These are phyloP conservation scores for Gamarada debralockiae DNA, from an alignment of 495 filamentous ascomycete genomes.

Conservation along the genomic window DNA sequence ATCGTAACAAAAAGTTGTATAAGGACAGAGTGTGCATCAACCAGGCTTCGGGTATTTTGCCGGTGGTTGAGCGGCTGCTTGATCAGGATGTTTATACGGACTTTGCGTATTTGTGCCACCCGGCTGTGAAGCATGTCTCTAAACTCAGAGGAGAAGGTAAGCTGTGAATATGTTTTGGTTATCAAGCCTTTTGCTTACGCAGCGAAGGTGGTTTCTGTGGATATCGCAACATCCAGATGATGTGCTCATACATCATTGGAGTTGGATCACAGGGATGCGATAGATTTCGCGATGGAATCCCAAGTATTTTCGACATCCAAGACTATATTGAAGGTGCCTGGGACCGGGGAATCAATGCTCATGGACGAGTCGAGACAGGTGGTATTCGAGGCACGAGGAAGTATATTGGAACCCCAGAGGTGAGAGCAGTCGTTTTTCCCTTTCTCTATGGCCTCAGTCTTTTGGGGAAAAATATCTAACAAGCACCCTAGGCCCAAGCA, in stretches of 20 bases:
- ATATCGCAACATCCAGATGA: conserved; percentile 97
- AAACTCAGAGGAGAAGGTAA: conserved; percentile 69
- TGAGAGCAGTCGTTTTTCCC: conserved; percentile 27
- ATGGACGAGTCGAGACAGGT: conserved; percentile 77
- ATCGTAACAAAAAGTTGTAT: conserved; percentile 43
- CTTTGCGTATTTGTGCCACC: conserved; percentile 76
- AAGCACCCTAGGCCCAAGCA: conserved; percentile 63
- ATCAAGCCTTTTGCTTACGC: conserved; percentile 26
- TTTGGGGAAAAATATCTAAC: neutral
- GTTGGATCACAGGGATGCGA: conserved; percentile 52
- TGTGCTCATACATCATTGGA: conserved; percentile 71
- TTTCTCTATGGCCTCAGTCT: neutral
- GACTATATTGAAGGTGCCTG: conserved; percentile 88
- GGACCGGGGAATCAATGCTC: conserved; percentile 77
- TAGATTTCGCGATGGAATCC: conserved; percentile 57
- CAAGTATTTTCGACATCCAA: conserved; percentile 79
- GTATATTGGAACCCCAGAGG: conserved; percentile 94
- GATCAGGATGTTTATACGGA: conserved; percentile 58
- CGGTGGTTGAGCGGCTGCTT: conserved; percentile 67
- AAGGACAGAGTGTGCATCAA: conserved; percentile 52
- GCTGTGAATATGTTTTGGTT: conserved; percentile 7
- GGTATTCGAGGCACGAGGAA: conserved; percentile 86
- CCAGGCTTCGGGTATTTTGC: conserved; percentile 64
- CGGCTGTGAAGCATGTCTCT: conserved; percentile 71
- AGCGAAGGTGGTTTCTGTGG: conserved; percentile 77